Base-by-base conservation (phyloP, 2,329 filamentous ascomycete genomes). In the Cordyceps sp. region DNA sequence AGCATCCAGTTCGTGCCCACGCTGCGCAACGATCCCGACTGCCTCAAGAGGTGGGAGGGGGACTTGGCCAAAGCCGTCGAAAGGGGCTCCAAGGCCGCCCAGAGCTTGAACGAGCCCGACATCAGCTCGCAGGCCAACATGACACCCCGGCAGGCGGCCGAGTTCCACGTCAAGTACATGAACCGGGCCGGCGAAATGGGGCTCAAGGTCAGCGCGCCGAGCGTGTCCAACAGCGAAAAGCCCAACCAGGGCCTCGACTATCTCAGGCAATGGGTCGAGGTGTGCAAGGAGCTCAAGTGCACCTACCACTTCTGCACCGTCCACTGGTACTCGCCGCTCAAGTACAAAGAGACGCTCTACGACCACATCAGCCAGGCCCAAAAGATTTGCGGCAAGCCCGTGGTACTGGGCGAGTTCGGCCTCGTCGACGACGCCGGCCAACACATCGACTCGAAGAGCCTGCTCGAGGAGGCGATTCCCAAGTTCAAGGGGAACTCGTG, bases 41-140 rank as follows among this genome's bases (percentile, higher is more conserved):
- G 67, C 49, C 61, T 61, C 34, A 34, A 42, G 33, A 48, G 45
- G 43, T 82, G 75, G 73, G 42, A 45, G 21, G 29, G 37, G 12
- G 61, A 65, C 38, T 72, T 64, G 29, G 48, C 62, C 33, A 47
- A 51, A 13, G 68, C 69, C 38, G 64, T 79, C 38, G 42, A 50
- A 31, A 48, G 49, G 10, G 76, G 75, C 34, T 55, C 65, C 40
- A 66, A 60, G 39, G 59, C 64, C 43, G 51, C 81, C 34, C 63
- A 81, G 46, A 63, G 64, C 50, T 80, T 79, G 67, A 83, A 83
- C 63, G 77, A 83, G 62, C 73, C 73, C 29, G 78, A 83, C 51
- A 63, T 65, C 39, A 41, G 42, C 10, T 47, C 48, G n/a, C 75
- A 81, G 55, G 58, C 71, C 43, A 69, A 75, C 58, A 48, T 78